Conservation (phyloP, 192 early-diverging fungal species). For the Chytriomyces sp. region DNA sequence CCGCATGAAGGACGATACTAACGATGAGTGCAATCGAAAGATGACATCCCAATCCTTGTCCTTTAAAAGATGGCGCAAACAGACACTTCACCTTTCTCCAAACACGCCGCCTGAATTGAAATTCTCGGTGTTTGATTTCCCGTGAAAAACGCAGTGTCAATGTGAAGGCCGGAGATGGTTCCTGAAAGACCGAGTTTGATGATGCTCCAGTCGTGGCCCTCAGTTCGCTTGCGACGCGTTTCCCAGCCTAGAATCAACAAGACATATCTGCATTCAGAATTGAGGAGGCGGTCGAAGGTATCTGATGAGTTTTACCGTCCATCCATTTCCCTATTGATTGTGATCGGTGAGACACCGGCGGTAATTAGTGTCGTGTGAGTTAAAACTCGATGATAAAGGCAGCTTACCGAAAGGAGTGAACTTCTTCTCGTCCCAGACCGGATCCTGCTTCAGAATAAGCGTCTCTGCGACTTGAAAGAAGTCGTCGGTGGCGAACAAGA, state of each 20-base stretch:
- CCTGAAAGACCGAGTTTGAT: constrained; percentile 88
- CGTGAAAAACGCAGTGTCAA: constrained; percentile 90
- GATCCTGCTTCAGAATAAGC: constrained; percentile 73
- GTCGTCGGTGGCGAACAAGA: constrained; percentile 86
- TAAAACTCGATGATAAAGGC: neutral
- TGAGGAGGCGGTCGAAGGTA: neutral
- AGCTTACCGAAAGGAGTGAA: constrained; percentile 53
- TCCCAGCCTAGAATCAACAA: constrained; percentile 75
- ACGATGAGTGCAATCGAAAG: neutral
- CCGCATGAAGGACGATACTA: neutral
- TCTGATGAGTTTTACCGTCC: constrained; percentile 40
- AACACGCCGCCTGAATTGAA: constrained; percentile 71
- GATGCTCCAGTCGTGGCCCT: constrained; percentile 85
- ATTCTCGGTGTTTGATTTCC: constrained; percentile 89
- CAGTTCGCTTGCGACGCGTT: constrained; percentile 82
- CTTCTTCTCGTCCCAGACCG: constrained; percentile 64
- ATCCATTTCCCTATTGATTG: constrained; percentile 46
- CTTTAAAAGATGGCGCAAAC: too few species aligned
- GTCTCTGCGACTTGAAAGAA: constrained; percentile 89
- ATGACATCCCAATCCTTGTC: too few species aligned
- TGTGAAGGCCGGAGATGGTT: constrained; percentile 78
- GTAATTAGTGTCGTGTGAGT: neutral
- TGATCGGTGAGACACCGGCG: neutral
- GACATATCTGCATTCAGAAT: neutral
- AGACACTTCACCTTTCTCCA: neutral